These are phyloP conservation scores for Halteria grandinella DNA, from an alignment of 73 alveolate genomes.

Conservation along the genomic window DNA sequence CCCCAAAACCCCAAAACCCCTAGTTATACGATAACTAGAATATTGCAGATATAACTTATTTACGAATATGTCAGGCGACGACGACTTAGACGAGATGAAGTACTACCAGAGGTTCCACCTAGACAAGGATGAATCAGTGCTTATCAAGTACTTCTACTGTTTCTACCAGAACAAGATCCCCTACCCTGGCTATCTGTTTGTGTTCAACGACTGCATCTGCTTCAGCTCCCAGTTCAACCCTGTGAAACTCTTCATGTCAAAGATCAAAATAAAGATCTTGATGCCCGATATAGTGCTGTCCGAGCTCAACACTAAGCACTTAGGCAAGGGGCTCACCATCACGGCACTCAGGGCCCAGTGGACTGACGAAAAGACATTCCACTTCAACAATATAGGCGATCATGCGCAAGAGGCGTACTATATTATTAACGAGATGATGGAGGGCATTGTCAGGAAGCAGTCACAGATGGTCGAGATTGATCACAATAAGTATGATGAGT, in stretches of 20 bases:
- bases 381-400: constrained; percentile 18
- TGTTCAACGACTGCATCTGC: constrained; percentile 19
- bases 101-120: constrained; percentile 3
- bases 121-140: constrained; percentile 17
- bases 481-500: neutral
- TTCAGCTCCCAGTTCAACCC: constrained; percentile 3
- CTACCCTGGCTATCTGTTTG: constrained; percentile 3
- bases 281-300: constrained; percentile 16
- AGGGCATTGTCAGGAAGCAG: constrained; percentile 3
- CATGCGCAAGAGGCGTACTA: constrained; percentile 27
- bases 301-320: constrained; percentile 22
- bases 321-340: neutral
- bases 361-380: neutral
- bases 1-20: too few relatives aligned
- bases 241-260: constrained; percentile 1
- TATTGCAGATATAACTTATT: too few relatives aligned
- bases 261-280: constrained; percentile 12
- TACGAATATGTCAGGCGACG: too few relatives aligned
- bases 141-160: constrained; percentile 13
- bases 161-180: constrained; percentile 16
- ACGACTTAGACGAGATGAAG: too few relatives aligned
- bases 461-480: constrained; percentile 1
- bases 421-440: constrained; percentile 29
- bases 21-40: too few relatives aligned
- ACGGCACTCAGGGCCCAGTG: too few relatives aligned